Percentiles rank a stretch among this genome's conserved stretches.
phyloP scores from a whole-genome alignment of 768 basidiomycete genomes.

The Boletus sensibilis region DNA sequence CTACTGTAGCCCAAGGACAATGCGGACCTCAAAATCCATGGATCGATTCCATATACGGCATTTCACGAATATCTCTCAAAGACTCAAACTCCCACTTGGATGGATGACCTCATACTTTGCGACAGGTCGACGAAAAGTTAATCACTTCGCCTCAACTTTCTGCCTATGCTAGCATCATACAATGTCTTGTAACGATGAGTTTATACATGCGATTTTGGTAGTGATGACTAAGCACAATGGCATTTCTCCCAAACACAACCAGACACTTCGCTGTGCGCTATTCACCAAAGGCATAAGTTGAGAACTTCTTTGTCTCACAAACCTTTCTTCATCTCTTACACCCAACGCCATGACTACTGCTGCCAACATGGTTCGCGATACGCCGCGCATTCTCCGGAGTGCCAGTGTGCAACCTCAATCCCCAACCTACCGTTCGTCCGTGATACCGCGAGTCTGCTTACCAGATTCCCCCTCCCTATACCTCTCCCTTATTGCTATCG shows the following conservation, averaged over 20 bases:
- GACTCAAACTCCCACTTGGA: not conserved
- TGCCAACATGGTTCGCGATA: not conserved
- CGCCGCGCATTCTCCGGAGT: not conserved
- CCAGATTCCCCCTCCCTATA: constrained; percentile 6
- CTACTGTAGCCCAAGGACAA: not conserved
- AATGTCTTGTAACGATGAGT: not conserved
- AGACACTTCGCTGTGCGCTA: too few species aligned
- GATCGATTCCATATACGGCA: too few species aligned
- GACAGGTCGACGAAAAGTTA: not conserved
- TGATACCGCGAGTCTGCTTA: not conserved
- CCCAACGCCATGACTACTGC: not conserved
- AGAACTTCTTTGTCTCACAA: not conserved
- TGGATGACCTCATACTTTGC: not conserved
- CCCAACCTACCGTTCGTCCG: not conserved
- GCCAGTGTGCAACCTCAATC: not conserved
- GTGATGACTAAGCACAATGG: not conserved
- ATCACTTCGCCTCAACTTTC: not conserved
- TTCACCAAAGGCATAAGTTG: too few species aligned
- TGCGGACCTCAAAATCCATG: not conserved
- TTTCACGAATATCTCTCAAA: too few species aligned
- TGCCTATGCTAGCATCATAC: not conserved
- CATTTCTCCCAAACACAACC: not conserved
- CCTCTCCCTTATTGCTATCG: not conserved
- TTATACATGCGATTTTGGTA: not conserved
- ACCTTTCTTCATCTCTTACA: too few species aligned